phyloP scores from a whole-genome alignment of 768 basidiomycete species.

The Rhodocollybia butyracea region DNA sequence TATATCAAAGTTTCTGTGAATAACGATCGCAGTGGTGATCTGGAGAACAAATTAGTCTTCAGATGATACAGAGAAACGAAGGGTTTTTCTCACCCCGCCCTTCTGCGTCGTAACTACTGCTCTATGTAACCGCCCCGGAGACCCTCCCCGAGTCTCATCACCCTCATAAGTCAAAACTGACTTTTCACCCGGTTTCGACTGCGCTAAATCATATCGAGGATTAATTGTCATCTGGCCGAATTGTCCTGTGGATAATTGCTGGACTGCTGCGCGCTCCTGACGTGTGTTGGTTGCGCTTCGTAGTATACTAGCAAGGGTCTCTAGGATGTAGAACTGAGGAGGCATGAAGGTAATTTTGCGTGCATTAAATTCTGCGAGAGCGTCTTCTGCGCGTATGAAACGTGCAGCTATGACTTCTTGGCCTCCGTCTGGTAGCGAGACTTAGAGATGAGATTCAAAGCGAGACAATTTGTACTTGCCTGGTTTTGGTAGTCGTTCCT shows the following conservation, averaged over 20 bases:
- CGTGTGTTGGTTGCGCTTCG: conserved; percentile 35
- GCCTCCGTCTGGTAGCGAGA: conserved; percentile 45
- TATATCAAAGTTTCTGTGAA: conserved; percentile 66
- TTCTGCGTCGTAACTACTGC: conserved; percentile 44
- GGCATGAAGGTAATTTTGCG: conserved; percentile 63
- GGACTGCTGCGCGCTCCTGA: conserved; percentile 44
- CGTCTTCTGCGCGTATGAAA: conserved; percentile 56
- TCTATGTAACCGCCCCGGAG: conserved; percentile 58
- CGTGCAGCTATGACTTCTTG: conserved; percentile 67
- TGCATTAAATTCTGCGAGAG: conserved; percentile 48
- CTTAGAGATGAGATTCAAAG: background rate
- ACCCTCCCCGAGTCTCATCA: conserved; percentile 64
- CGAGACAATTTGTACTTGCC: conserved; percentile 24
- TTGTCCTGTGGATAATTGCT: conserved; percentile 43
- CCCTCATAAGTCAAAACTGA: conserved; percentile 62
- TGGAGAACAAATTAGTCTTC: conserved; percentile 19
- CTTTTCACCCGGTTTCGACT: conserved; percentile 14
- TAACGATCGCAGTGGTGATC: conserved; percentile 46
- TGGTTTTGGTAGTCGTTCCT: conserved; percentile 60
- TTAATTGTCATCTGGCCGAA: conserved; percentile 66
- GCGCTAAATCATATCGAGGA: conserved; percentile 35
- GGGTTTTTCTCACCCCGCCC: conserved; percentile 43
- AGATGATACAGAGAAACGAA: background rate
- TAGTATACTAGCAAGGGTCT: conserved; percentile 56
- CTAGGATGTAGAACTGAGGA: conserved; percentile 70